phyloP scores from a whole-genome alignment of 169 alveolate species.

The Theileria parva region DNA sequence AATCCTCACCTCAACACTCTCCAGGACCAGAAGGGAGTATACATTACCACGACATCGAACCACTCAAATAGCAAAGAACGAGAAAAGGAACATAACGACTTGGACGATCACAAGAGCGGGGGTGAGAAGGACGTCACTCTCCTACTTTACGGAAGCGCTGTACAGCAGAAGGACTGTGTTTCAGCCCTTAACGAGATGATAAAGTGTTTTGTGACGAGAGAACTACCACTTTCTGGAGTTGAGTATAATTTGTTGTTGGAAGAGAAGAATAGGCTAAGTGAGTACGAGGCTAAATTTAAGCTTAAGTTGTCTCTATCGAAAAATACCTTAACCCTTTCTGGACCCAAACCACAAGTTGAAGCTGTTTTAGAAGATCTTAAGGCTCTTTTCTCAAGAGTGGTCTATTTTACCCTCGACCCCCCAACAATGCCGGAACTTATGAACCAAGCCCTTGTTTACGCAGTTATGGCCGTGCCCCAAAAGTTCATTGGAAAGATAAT shows the following conservation, averaged over 20 bases:
- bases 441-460: slow-evolving; percentile 1
- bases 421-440: background rate
- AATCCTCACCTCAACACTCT: background rate
- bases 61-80: background rate
- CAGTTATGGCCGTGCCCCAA: slow-evolving; percentile 37
- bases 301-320: slow-evolving; percentile 18
- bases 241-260: slow-evolving; percentile 46
- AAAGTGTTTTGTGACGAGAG: slow-evolving; percentile 17
- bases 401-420: background rate
- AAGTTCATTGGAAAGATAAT: slow-evolving; percentile 46
- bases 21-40: slow-evolving; percentile 19
- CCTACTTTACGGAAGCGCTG: slow-evolving; percentile 28
- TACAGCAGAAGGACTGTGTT: slow-evolving; percentile 52
- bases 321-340: slow-evolving; percentile 1
- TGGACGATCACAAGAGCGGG: background rate
- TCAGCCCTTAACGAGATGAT: slow-evolving; percentile 34
- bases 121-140: slow-evolving; percentile 1
- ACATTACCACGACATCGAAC: background rate
- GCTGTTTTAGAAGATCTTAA: slow-evolving; percentile 5
- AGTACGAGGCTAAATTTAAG: slow-evolving; percentile 30
- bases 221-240: slow-evolving; percentile 30
- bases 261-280: slow-evolving; percentile 31
- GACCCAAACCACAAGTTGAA: background rate
- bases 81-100: background rate
- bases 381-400: background rate